phyloP scores from a whole-genome alignment of 2,329 filamentous ascomycete species.

The Ilyonectria sp. region DNA sequence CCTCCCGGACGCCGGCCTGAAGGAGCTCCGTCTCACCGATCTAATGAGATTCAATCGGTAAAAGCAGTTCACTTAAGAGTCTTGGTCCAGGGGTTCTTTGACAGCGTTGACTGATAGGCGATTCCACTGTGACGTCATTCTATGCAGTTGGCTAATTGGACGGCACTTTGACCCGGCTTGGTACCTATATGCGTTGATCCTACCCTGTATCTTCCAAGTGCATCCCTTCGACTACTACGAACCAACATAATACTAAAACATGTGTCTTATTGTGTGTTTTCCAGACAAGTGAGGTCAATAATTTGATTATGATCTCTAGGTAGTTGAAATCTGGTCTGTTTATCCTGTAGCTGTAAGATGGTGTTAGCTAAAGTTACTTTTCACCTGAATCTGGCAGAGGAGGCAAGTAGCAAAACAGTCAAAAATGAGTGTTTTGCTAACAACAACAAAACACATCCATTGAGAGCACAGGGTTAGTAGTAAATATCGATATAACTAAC shows the following conservation, averaged over 20 bases:
- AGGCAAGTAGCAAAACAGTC: too few relatives aligned
- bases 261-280: not conserved
- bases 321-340: too few relatives aligned
- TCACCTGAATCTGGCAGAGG: too few relatives aligned
- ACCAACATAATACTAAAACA: not conserved
- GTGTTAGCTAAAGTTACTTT: too few relatives aligned
- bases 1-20: not conserved
- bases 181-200: not conserved
- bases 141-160: not conserved
- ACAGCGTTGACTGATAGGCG: not conserved
- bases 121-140: not conserved
- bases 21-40: too few relatives aligned
- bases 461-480: too few relatives aligned
- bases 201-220: not conserved
- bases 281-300: not conserved
- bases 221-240: too few relatives aligned
- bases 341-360: too few relatives aligned
- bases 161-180: slow-evolving; percentile 6
- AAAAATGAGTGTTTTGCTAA: too few relatives aligned
- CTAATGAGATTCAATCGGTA: not conserved
- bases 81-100: not conserved
- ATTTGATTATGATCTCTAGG: too few relatives aligned
- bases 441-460: too few relatives aligned
- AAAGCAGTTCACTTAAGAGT: not conserved
- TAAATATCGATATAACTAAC: too few relatives aligned